Percentiles rank a stretch among this genome's conserved stretches.
Evolutionary conservation across 2,329 filamentous ascomycete genomes (phyloP).

Genomic region (Trichoderma simmonsii): DNA sequence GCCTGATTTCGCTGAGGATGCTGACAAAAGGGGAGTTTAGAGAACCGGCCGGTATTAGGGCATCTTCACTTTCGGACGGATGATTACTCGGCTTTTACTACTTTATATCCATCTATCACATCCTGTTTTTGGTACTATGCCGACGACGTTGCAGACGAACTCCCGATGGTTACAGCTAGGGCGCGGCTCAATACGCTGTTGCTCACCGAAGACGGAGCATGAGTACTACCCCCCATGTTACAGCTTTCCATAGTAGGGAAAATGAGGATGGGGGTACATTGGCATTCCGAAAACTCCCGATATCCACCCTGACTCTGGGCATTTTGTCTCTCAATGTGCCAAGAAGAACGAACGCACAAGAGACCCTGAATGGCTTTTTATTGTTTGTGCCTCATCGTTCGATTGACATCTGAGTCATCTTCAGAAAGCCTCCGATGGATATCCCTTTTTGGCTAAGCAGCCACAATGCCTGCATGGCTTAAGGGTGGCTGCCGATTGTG

Average conservation of each 20-base stretch:
- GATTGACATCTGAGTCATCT: background rate
- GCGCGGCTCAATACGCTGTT: background rate
- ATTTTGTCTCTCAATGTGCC: background rate
- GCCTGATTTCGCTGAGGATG: background rate
- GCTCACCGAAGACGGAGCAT: constrained; percentile 16
- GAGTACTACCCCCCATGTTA: constrained; percentile 5
- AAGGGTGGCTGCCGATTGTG: background rate
- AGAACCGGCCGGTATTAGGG: background rate
- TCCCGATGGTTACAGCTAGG: background rate
- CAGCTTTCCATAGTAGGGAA: background rate
- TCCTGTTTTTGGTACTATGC: background rate
- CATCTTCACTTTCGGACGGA: background rate
- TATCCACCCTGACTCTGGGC: background rate
- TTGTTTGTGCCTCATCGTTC: background rate
- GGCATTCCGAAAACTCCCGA: constrained; percentile 18
- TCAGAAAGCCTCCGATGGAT: background rate
- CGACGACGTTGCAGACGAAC: background rate
- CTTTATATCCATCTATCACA: background rate
- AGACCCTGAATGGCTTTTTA: background rate
- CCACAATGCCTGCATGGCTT: background rate
- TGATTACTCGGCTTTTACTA: background rate
- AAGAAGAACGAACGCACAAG: background rate
- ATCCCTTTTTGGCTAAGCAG: background rate
- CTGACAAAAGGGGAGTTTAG: background rate
- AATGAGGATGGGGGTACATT: constrained; percentile 15